Evolutionary conservation across 768 basidiomycete species (phyloP), one percentile per base, ranked within the genome.

Genomic region (Mrakia frigida): DNA sequence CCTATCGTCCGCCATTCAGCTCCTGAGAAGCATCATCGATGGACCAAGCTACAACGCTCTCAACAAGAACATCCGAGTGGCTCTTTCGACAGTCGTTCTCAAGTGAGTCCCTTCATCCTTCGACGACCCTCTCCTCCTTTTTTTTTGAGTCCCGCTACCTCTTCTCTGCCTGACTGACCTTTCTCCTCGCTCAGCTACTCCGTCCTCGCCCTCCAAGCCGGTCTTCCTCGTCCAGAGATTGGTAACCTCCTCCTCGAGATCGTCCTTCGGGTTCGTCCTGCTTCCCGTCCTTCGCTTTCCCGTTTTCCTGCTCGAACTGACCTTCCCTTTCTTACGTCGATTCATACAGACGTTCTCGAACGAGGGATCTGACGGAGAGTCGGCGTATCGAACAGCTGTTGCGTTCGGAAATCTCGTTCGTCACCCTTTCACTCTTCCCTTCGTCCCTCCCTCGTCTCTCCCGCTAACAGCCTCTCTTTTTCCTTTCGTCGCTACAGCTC

Each of bases 41-140:
- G 74, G 77, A 5, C 79, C 78, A 43, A 60, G 75, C 41, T 78
- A 56, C 46, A 70, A 69, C 52, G 74, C 75, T n/a, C 23, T 74
- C 70, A 77, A 60, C 77, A 79, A 77, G 70, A 80, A 92, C 89
- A 85, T 92, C 52, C 84, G 92, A 41, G 86, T 93, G 5, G 91
- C 93, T 0, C 81, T 94, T 67, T 89, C 91, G 6, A 95, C 94
- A 0, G 84, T 94, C 50, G 83, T 92, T 43, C 90, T 98, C 84
- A 98, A 98, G 96, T 98, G 79, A 80, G 91, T 86, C 73, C n/a
- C n/a, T n/a, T n/a, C n/a, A n/a, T n/a, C n/a, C n/a, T n/a, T n/a
- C n/a, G 60, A 3, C 46, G 67, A 37, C 46, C 53, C 31, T 35
- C 23, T 53, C 25, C 33, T 61, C n/a, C 14, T 61, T 13, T 46